Conservation (phyloP, 108 stramenopile species). For the Skeletonema menzelii region DNA sequence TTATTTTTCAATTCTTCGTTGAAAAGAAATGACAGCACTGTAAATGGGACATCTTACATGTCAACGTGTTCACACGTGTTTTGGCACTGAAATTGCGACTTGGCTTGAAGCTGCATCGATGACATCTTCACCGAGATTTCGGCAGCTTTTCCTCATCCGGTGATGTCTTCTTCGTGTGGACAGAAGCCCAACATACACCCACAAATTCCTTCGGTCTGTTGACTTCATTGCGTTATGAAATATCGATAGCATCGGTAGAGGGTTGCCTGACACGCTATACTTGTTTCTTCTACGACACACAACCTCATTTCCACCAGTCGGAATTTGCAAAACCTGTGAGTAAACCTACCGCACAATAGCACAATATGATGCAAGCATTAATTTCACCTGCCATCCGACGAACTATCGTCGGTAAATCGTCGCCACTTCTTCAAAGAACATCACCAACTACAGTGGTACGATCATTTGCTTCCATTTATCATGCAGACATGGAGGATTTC, state of each 20-base stretch:
- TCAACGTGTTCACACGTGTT: not conserved
- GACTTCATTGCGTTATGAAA: not conserved
- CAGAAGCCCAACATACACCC: not conserved
- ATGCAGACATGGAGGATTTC: not conserved
- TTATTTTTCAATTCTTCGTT: too few relatives aligned
- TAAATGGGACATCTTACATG: not conserved
- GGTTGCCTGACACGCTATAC: not conserved
- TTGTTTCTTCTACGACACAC: not conserved
- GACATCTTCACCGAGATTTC: not conserved
- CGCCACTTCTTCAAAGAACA: not conserved
- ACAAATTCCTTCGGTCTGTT: not conserved
- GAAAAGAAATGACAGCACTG: not conserved
- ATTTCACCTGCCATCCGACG: not conserved
- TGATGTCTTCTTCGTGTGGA: not conserved
- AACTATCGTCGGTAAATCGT: not conserved
- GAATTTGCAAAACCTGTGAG: not conserved
- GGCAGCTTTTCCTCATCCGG: not conserved
- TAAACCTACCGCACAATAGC: not conserved
- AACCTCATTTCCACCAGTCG: not conserved
- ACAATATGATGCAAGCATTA: slow-evolving; percentile 1
- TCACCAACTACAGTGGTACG: not conserved
- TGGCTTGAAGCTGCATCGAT: not conserved
- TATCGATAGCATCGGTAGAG: not conserved
- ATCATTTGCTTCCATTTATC: not conserved
- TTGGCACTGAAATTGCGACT: not conserved